phyloP scores from a whole-genome alignment of 2,329 filamentous ascomycete genomes.

The Harringtonia lauricola region DNA sequence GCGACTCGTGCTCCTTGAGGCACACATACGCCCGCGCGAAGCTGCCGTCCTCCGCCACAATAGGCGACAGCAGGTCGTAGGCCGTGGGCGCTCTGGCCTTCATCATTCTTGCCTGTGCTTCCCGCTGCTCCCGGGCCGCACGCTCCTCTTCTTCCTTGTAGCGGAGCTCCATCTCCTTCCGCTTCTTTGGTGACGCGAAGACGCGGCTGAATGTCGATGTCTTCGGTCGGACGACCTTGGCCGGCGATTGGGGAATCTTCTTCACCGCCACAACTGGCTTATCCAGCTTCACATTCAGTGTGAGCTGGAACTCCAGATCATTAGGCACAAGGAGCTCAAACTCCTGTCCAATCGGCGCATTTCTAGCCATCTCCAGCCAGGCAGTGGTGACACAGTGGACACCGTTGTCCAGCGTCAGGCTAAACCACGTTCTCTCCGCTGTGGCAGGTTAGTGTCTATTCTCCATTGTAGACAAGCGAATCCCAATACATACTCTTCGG shows the following conservation, averaged over 20 bases:
- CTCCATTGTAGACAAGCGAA: not conserved
- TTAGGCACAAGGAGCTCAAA: conserved; percentile 96
- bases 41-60: conserved; percentile 84
- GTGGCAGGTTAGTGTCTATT: conserved; percentile 4
- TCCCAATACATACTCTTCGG: conserved; percentile 60
- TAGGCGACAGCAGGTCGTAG: conserved; percentile 77
- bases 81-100: conserved; percentile 56
- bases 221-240: conserved; percentile 59
- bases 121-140: conserved; percentile 50
- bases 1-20: conserved; percentile 80
- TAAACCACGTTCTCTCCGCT: conserved; percentile 91
- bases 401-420: conserved; percentile 93
- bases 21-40: conserved; percentile 92
- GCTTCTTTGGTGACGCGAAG: conserved; percentile 91
- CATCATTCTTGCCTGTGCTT: conserved; percentile 51
- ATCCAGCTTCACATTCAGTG: conserved; percentile 87
- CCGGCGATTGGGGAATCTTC: conserved; percentile 39
- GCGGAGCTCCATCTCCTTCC: conserved; percentile 82
- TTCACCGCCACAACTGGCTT: conserved; percentile 53
- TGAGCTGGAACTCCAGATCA: conserved; percentile 97
- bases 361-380: conserved; percentile 85
- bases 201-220: conserved; percentile 84
- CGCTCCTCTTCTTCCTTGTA: conserved; percentile 76
- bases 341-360: conserved; percentile 91
- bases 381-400: conserved; percentile 95